phyloP scores from a whole-genome alignment of 371 early-diverging fungal species.

The Parasitella parasitica region DNA sequence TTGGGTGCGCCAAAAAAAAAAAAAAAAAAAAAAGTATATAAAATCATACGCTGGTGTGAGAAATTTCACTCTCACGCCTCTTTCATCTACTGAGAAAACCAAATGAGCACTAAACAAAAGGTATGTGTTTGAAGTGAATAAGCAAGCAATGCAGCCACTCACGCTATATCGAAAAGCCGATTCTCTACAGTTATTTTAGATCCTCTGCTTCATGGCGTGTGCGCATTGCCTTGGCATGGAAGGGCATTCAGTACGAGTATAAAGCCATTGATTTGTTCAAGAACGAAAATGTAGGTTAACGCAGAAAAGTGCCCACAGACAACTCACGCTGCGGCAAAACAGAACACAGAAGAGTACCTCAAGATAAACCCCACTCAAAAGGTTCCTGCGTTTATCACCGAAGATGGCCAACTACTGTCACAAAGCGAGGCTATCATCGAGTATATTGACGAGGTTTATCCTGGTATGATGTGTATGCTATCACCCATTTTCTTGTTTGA shows the following conservation, averaged over 20 bases:
- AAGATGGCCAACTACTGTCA: slow-evolving; percentile 53
- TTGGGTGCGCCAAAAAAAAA: neutral
- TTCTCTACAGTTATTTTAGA: slow-evolving; percentile 76
- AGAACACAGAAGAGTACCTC: slow-evolving; percentile 54
- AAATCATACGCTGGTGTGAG: neutral
- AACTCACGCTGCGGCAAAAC: neutral
- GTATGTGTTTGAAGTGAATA: neutral
- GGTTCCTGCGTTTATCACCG: slow-evolving; percentile 70
- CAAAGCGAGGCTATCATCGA: slow-evolving; percentile 87
- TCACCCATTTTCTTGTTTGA: too few relatives aligned
- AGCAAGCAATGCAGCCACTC: neutral
- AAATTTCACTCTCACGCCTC: neutral
- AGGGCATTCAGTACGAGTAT: slow-evolving; percentile 69
- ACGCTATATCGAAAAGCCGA: slow-evolving; percentile 27
- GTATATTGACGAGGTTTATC: slow-evolving; percentile 81
- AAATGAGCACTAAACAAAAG: slow-evolving; percentile 11
- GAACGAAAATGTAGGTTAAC: slow-evolving; percentile 62
- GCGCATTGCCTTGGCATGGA: slow-evolving; percentile 71
- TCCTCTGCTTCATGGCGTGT: slow-evolving; percentile 79
- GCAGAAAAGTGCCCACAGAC: neutral
- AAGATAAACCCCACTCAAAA: slow-evolving; percentile 66
- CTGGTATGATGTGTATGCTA: too few relatives aligned
- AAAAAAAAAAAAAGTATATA: neutral
- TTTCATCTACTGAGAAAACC: neutral
- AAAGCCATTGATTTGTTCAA: slow-evolving; percentile 66